These are phyloP conservation scores for Colletotrichum lentis DNA, from an alignment of 2,329 filamentous ascomycete genomes.

Conservation along the genomic window DNA sequence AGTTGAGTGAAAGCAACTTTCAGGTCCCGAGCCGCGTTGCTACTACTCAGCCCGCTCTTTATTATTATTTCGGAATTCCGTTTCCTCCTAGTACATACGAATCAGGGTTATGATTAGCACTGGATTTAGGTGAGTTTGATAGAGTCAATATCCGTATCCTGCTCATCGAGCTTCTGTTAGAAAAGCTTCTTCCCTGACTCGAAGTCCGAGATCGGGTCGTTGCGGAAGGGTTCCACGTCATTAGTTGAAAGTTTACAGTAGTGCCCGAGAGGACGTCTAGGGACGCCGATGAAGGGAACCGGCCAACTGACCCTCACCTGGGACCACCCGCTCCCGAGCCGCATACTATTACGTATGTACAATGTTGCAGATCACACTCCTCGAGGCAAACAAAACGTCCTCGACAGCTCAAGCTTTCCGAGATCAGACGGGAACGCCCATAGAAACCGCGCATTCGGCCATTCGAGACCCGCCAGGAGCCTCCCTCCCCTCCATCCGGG, in stretches of 20 bases:
- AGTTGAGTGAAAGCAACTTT: too few species aligned
- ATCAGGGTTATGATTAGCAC: too few species aligned
- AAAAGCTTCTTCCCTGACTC: too few species aligned
- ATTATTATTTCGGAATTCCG: too few species aligned
- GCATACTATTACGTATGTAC: not conserved
- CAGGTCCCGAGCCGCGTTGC: too few species aligned
- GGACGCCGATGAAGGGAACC: too few species aligned
- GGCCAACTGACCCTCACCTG: not conserved
- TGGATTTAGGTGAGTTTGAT: too few species aligned
- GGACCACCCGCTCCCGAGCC: not conserved
- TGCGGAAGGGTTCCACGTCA: not conserved
- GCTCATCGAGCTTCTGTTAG: too few species aligned
- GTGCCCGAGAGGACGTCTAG: not conserved
- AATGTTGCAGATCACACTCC: not conserved
- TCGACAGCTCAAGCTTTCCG: not conserved
- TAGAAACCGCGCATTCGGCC: not conserved
- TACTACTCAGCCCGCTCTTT: too few species aligned
- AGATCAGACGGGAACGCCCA: constrained; percentile 18
- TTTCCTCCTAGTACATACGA: too few species aligned
- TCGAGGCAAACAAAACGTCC: not conserved
- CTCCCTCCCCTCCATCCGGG: constrained; percentile 7
- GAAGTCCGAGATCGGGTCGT: not conserved
- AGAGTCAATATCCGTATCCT: too few species aligned
- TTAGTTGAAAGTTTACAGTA: not conserved
- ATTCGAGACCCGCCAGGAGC: not conserved